Evolutionary conservation across 306 rosid species (phyloP), one percentile per base, ranked within the genome.

Genomic region (Parietaria judaica): DNA sequence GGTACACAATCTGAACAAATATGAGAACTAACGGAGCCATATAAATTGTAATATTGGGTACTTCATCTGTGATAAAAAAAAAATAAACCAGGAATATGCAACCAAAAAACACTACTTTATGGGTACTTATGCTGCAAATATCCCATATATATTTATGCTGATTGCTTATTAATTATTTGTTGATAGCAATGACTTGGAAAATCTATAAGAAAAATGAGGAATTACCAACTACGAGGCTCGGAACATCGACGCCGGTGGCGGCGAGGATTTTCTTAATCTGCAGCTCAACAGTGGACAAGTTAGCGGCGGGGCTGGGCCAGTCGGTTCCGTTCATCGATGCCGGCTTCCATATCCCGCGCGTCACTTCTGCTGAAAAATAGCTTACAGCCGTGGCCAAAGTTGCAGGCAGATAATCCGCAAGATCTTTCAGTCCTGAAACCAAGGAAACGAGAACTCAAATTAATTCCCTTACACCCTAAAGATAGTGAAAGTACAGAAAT

Each of bases 281-380:
- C 74, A 87, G 88, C 75, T 92, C 95, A 70, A 86, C 83, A 35
- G 14, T 60, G 61, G 90, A 80, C 72, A 92, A 81, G 72, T 86
- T 92, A 66, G 86, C 90, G n/a, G 98, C 92, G 61, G 98, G 96
- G 83, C 94, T 92, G 48, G 96, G 98, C 98, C 98, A 92, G 78
- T 88, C 98, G 57, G 75, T 84, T 80, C 96, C 98, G 59, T 92
- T 88, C 98, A 92, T 92, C 66, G 60, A 75, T 68, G 79, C 95
- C 75, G 98, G 98, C 81, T 92, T 82, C 98, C 98, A 92, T 76
- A 88, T 76, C 69, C 95, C 98, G 61, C 96, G 78, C 36, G 95
- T 92, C 70, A 88, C 95, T 86, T 92, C 98, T 68, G 96, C 95
- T 47, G 95, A 83, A 70, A 88, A 79, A 78, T 83, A 92, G 83